Conservation (phyloP, 176 grass and related monocot species). For the Oryza officinalis region DNA sequence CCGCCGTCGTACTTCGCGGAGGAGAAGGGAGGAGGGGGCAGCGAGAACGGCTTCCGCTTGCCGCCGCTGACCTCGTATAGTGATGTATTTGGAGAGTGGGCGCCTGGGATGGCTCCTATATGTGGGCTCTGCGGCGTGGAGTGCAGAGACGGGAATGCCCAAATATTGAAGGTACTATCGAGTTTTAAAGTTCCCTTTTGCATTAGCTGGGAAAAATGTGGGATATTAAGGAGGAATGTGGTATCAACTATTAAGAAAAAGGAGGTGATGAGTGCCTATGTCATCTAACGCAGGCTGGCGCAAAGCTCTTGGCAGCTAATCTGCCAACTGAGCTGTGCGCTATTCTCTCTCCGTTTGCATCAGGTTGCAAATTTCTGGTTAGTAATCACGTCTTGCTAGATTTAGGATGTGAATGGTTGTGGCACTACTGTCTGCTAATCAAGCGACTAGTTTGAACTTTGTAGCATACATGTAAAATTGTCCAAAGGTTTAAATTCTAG, state of each 20-base stretch:
- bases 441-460: not conserved
- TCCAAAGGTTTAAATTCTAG: not conserved
- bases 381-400: not conserved
- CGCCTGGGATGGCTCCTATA: constrained; percentile 45
- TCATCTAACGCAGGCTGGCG: not conserved
- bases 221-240: not conserved
- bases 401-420: not conserved
- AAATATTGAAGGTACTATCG: constrained; percentile 58
- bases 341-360: not conserved
- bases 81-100: constrained; percentile 77
- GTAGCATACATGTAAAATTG: constrained; percentile 9
- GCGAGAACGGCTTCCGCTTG: constrained; percentile 61
- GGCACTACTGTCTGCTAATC: not conserved
- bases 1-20: constrained; percentile 44
- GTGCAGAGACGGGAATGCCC: constrained; percentile 29
- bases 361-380: not conserved
- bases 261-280: not conserved
- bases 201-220: not conserved
- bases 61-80: constrained; percentile 73
- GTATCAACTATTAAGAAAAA: not conserved
- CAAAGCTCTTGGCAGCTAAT: not conserved
- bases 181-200: not conserved
- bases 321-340: not conserved
- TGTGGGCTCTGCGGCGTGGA: constrained; percentile 53
- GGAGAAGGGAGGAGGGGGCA: constrained; percentile 40